These are phyloP conservation scores for Trametes hirsuta DNA, from an alignment of 1,284 basidiomycete genomes.

Conservation along the genomic window DNA sequence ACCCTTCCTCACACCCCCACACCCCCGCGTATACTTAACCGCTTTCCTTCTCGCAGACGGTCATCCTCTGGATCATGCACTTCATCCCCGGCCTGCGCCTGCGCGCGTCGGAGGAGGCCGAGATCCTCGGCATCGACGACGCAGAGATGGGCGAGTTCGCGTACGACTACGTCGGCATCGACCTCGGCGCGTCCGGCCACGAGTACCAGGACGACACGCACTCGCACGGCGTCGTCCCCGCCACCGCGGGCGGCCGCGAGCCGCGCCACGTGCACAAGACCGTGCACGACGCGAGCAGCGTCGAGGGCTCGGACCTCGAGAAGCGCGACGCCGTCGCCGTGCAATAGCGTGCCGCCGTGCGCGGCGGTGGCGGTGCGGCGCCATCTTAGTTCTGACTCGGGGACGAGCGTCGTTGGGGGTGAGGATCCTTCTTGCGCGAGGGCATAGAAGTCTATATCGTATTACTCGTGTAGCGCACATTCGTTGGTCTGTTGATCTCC, in stretches of 20 bases:
- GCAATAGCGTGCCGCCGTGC: not conserved
- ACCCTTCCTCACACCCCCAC: not conserved
- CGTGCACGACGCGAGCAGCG: constrained; percentile 19
- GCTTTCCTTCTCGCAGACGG: constrained; percentile 48
- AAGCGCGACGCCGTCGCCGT: constrained; percentile 12
- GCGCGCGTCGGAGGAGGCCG: constrained; percentile 79
- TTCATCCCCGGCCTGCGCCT: constrained; percentile 87
- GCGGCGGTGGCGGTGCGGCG: no score
- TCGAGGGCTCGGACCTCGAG: constrained; percentile 21
- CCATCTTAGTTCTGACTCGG: no score
- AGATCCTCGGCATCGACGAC: constrained; percentile 94
- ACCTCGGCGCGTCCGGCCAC: constrained; percentile 23
- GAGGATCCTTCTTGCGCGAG: no score
- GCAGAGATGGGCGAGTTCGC: constrained; percentile 93
- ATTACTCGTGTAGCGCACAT: no score
- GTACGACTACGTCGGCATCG: constrained; percentile 84
- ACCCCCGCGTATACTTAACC: not conserved
- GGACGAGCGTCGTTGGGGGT: no score
- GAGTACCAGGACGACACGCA: constrained; percentile 34
- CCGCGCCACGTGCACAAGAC: constrained; percentile 28
- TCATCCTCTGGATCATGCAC: constrained; percentile 94
- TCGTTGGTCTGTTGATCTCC: no score
- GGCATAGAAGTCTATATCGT: no score
- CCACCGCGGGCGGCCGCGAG: constrained; percentile 35
- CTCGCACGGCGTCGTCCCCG: constrained; percentile 31